Evolutionary conservation across 1,284 basidiomycete genomes (phyloP).

Genomic region (Melampsora medusae): DNA sequence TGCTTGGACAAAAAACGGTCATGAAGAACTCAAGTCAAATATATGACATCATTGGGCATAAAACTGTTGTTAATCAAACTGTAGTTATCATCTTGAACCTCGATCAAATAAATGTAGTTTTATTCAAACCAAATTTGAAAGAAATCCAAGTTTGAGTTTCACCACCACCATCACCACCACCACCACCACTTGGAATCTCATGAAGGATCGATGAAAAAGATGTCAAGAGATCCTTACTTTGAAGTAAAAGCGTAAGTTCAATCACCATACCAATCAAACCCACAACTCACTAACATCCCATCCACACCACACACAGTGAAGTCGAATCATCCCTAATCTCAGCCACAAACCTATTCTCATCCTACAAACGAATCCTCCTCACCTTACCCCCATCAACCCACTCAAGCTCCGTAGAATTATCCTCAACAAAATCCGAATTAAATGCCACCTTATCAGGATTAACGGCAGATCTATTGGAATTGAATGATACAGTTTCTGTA

Average conservation of each 20-base stretch:
- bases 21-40: too few species aligned
- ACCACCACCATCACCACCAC: too few species aligned
- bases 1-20: too few species aligned
- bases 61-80: too few species aligned
- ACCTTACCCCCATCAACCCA: conserved; percentile 11
- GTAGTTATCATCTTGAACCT: too few species aligned
- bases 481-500: conserved; percentile 23
- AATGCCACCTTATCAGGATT: conserved; percentile 14
- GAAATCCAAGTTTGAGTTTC: too few species aligned
- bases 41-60: too few species aligned
- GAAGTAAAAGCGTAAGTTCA: conserved; percentile 34
- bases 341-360: conserved; percentile 24
- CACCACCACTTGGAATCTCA: too few species aligned
- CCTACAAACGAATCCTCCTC: conserved; percentile 34
- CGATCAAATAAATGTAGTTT: too few species aligned
- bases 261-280: background rate
- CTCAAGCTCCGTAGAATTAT: too few species aligned
- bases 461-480: conserved; percentile 22
- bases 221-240: conserved; percentile 38
- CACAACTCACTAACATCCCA: background rate
- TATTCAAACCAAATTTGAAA: too few species aligned
- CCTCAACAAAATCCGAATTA: conserved; percentile 11
- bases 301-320: conserved; percentile 9
- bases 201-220: too few species aligned
- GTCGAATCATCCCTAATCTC: conserved; percentile 35